phyloP scores from a whole-genome alignment of 2,329 filamentous ascomycete genomes.

The Aspergillus novoparasiticus region DNA sequence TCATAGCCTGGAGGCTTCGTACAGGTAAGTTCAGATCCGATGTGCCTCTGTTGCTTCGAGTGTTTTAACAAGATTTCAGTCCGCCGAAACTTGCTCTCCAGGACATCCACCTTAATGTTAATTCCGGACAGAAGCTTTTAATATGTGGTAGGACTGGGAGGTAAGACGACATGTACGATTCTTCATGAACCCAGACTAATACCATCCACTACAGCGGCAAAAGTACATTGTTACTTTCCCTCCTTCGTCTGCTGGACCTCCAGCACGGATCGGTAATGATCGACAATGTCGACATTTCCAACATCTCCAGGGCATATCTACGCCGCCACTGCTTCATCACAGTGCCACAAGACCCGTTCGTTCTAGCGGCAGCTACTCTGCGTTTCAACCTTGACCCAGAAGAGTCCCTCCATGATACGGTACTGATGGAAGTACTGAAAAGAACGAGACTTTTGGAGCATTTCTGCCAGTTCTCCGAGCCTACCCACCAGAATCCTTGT shows the following conservation, averaged over 20 bases:
- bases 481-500: neutral
- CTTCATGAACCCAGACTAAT: too few species aligned
- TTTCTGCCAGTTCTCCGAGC: neutral
- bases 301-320: neutral
- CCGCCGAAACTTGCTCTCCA: neutral
- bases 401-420: neutral
- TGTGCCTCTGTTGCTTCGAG: neutral
- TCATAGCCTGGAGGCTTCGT: neutral
- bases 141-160: constrained; percentile 10
- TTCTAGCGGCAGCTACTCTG: neutral
- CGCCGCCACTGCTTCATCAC: constrained; percentile 3
- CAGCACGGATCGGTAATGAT: neutral
- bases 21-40: neutral
- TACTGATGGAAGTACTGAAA: neutral
- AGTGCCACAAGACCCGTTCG: constrained; percentile 8
- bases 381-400: constrained; percentile 6
- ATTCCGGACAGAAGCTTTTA: neutral
- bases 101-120: neutral
- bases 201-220: constrained; percentile 1
- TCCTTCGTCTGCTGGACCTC: neutral
- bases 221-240: neutral
- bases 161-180: neutral
- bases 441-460: neutral
- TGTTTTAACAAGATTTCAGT: neutral
- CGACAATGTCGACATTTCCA: neutral